phyloP scores from a whole-genome alignment of 768 basidiomycete genomes.

The Lentinula aciculospora region DNA sequence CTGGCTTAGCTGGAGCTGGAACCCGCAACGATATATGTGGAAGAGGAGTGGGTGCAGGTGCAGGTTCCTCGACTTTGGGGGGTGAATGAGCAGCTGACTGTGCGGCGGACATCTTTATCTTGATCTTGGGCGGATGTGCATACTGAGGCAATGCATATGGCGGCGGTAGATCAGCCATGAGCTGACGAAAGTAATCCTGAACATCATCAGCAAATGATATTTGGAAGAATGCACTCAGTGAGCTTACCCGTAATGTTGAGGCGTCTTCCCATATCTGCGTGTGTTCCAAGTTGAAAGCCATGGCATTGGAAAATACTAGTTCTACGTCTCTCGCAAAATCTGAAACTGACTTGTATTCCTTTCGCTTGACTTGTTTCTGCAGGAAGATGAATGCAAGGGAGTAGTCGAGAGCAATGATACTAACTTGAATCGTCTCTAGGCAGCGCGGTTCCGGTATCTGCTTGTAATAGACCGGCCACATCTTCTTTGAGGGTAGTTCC shows the following conservation, averaged over 20 bases:
- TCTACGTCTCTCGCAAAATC: conserved; percentile 86
- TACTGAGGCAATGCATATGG: conserved; percentile 64
- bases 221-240: not conserved
- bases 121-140: conserved; percentile 45
- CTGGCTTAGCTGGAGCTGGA: conserved; percentile 13
- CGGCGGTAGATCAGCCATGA: conserved; percentile 74
- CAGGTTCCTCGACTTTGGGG: conserved; percentile 11
- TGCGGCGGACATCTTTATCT: conserved; percentile 73
- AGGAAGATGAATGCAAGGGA: not conserved
- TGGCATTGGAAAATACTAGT: conserved; percentile 85
- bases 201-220: conserved; percentile 5
- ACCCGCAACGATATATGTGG: conserved; percentile 4
- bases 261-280: conserved; percentile 83
- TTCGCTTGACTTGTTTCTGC: conserved; percentile 77
- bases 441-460: conserved; percentile 76
- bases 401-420: conserved; percentile 21
- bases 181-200: conserved; percentile 67
- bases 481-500: conserved; percentile 75
- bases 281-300: conserved; percentile 83
- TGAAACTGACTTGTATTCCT: conserved; percentile 61
- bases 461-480: conserved; percentile 77
- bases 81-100: conserved; percentile 24
- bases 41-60: not conserved
- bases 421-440: conserved; percentile 69
- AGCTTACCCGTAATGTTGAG: conserved; percentile 51